phyloP scores from a whole-genome alignment of 2,329 filamentous ascomycete genomes.

The Byssochlamys sp. region DNA sequence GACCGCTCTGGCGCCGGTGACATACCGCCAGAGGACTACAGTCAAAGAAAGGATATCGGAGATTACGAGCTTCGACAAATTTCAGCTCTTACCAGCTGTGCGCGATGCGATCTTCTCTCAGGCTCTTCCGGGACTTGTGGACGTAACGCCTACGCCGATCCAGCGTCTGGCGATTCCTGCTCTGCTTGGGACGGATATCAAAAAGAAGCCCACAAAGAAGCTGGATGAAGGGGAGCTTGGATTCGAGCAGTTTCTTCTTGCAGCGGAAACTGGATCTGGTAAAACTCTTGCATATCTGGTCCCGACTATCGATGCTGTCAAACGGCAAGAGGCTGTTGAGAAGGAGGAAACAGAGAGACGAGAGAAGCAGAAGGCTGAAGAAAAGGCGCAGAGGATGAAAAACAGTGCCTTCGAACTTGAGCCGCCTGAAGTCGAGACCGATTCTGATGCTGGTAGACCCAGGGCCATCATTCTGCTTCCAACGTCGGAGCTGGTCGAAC shows the following conservation, averaged over 20 bases:
- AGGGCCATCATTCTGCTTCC: slow-evolving; percentile 79
- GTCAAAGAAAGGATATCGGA: slow-evolving; percentile 55
- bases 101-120: slow-evolving; percentile 63
- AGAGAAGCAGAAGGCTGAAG: slow-evolving; percentile 49
- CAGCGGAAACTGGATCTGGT: slow-evolving; percentile 91
- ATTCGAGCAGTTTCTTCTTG: slow-evolving; percentile 65
- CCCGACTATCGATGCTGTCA: slow-evolving; percentile 75
- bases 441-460: slow-evolving; percentile 65
- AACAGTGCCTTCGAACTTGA: slow-evolving; percentile 55
- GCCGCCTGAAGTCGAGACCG: slow-evolving; percentile 51
- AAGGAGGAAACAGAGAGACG: slow-evolving; percentile 47
- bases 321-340: slow-evolving; percentile 60
- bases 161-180: slow-evolving; percentile 81
- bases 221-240: slow-evolving; percentile 31
- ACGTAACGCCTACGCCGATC: slow-evolving; percentile 75
- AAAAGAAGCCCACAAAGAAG: slow-evolving; percentile 22
- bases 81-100: slow-evolving; percentile 63
- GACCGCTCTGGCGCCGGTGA: slow-evolving; percentile 61
- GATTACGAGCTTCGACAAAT: slow-evolving; percentile 70
- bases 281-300: slow-evolving; percentile 91
- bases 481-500: slow-evolving; percentile 80
- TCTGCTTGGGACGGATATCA: slow-evolving; percentile 51
- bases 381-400: slow-evolving; percentile 40
- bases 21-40: slow-evolving; percentile 59
- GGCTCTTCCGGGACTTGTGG: slow-evolving; percentile 62